Base-by-base conservation (phyloP, 371 early-diverging fungal species). In the Saksenaea oblongispora region DNA sequence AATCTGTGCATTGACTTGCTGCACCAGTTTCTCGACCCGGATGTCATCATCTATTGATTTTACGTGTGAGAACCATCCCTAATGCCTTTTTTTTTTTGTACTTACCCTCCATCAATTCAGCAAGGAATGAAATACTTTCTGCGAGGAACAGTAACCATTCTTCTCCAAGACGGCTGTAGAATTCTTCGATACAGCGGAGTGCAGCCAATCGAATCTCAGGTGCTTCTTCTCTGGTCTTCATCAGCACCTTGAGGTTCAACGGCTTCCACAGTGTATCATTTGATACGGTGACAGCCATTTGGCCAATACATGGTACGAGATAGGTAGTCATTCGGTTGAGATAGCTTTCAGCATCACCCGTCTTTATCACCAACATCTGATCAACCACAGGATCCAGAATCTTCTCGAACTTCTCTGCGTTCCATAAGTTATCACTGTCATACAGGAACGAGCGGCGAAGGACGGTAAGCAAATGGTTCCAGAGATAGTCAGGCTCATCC, bases 81-180 rank as follows among this genome's bases (percentile, higher is more conserved):
- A 14, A 51, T 4, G 17, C 56, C 15, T 24, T 22, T 28, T 24
- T 56, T 54, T 14, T 8, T 54, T 8, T 28, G 5, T 10, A 55
- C 56, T 61, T 61, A 61, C 76, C 91, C 74, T 98, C 98, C 91
- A 96, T 89, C 17, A 96, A 79, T 79, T 98, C 98, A 3, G 96
- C 95, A 71, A 98, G 72, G 80, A 91, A 93, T 1, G 98, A 96
- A 59, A 97, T 93, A 47, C 96, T 96, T 76, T 97, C 97, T 10
- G 98, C 96, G 76, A 98, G 81, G 66, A 93, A 83, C 34, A 91
- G 82, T 42, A 96, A 79, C 85, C 94, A 94, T 73, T 94, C 94
- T 70, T 98, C 98, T 41, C 97, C 96, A 13, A 95, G 83, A 39
- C 87, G 84, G 63, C 79, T 73, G 71, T 95, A 98, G 63, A 95